phyloP scores from a whole-genome alignment of 352 stramenopile genomes.

The Phytophthora ohioensis region DNA sequence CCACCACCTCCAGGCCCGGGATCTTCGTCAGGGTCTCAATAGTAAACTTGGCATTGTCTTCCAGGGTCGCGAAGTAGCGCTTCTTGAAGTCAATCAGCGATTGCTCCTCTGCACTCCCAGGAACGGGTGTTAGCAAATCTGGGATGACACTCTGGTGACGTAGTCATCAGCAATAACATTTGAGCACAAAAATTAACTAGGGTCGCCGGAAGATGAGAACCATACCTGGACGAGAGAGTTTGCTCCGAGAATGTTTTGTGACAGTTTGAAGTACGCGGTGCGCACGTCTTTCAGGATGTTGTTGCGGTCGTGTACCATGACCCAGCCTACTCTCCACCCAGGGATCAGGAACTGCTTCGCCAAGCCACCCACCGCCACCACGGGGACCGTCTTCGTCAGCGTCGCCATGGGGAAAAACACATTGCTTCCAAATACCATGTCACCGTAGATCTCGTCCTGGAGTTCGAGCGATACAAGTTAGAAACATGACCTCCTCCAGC shows the following conservation, averaged over 20 bases:
- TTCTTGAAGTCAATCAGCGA: constrained; percentile 85
- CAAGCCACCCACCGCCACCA: constrained; percentile 86
- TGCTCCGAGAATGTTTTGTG: constrained; percentile 93
- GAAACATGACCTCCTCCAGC: not conserved
- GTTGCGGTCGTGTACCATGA: constrained; percentile 94
- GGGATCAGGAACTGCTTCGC: constrained; percentile 97
- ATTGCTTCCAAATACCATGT: constrained; percentile 82
- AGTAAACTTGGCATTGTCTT: constrained; percentile 90
- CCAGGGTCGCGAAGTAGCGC: constrained; percentile 82
- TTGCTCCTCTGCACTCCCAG: constrained; percentile 64
- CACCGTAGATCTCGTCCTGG: constrained; percentile 86
- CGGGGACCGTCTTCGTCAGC: constrained; percentile 81
- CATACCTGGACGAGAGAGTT: constrained; percentile 89
- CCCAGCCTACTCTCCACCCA: constrained; percentile 96
- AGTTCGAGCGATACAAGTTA: constrained; percentile 2
- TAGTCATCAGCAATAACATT: constrained; percentile 12
- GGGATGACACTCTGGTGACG: constrained; percentile 77
- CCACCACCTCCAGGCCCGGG: constrained; percentile 86
- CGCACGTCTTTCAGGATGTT: constrained; percentile 84
- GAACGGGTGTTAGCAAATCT: constrained; percentile 75
- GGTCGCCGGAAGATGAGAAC: not conserved
- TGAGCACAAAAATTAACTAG: constrained; percentile 1
- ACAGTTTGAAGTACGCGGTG: constrained; percentile 91
- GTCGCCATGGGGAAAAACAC: constrained; percentile 87
- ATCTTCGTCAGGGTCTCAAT: constrained; percentile 77